A percentile compares a stretch with the other conserved stretches of the same genome.
These are phyloP conservation scores for Debaryomyces singareniensis DNA, from an alignment of 1,139 yeast genomes.

Conservation along the genomic window DNA sequence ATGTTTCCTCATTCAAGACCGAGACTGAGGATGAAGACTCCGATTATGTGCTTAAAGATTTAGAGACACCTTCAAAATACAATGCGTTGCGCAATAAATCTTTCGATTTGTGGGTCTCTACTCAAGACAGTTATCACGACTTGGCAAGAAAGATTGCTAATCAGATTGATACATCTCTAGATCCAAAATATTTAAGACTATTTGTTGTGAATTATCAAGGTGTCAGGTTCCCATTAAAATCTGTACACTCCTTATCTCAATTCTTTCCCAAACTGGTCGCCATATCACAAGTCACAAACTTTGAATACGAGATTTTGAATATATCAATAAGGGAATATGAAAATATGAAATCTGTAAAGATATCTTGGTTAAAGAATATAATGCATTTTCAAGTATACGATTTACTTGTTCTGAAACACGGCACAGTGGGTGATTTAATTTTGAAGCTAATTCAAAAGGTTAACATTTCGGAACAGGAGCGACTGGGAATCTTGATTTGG, in stretches of 20 bases:
- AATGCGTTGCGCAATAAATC: conserved; percentile 9
- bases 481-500: conserved; percentile 55
- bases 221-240: conserved; percentile 42
- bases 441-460: conserved; percentile 52
- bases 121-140: conserved; percentile 50
- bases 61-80: background rate
- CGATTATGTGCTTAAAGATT: conserved; percentile 24
- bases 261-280: conserved; percentile 45
- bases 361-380: conserved; percentile 58
- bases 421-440: conserved; percentile 52
- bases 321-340: conserved; percentile 75
- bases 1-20: conserved; percentile 42
- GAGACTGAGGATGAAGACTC: conserved; percentile 45
- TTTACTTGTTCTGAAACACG: conserved; percentile 58
- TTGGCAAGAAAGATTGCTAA: conserved; percentile 56
- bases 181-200: conserved; percentile 60
- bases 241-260: conserved; percentile 35
- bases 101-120: conserved; percentile 68
- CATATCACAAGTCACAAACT: conserved; percentile 39
- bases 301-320: conserved; percentile 72
- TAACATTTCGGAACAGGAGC: conserved; percentile 42
- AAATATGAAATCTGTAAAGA: conserved; percentile 56
- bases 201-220: conserved; percentile 54
- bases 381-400: conserved; percentile 65
- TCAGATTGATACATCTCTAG: conserved; percentile 38